A percentile compares a stretch with the other conserved stretches of the same genome.
Conservation (phyloP, 1,284 basidiomycete genomes). For the Neolentinus lepideus region DNA sequence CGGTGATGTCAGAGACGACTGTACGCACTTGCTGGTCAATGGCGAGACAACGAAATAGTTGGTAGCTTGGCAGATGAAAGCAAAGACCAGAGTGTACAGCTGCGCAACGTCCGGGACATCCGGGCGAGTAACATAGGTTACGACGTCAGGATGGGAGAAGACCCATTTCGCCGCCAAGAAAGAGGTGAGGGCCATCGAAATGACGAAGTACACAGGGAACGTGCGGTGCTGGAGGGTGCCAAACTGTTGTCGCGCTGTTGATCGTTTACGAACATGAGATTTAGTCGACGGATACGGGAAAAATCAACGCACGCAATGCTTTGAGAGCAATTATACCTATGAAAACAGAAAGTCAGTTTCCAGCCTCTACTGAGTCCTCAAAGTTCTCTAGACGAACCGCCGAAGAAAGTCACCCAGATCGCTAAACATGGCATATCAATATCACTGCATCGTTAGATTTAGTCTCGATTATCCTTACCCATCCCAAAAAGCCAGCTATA, state of each 20-base stretch:
- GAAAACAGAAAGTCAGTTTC: neutral
- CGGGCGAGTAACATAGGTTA: conserved; percentile 40
- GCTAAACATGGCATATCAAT: conserved; percentile 26
- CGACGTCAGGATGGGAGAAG: conserved; percentile 54
- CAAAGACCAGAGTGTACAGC: conserved; percentile 51
- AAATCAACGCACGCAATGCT: conserved; percentile 39
- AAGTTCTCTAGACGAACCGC: conserved; percentile 34
- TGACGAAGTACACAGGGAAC: conserved; percentile 71
- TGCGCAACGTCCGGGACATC: conserved; percentile 60
- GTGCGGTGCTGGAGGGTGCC: conserved; percentile 68
- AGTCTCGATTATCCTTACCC: conserved; percentile 38
- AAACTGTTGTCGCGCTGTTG: conserved; percentile 62
- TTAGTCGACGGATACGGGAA: neutral
- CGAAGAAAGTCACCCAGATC: conserved; percentile 63
- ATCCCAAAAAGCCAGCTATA: conserved; percentile 63
- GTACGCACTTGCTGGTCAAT: conserved; percentile 55
- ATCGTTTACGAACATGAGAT: conserved; percentile 1
- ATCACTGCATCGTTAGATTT: neutral
- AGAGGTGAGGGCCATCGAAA: conserved; percentile 49
- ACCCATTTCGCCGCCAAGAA: conserved; percentile 58
- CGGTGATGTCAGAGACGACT: neutral
- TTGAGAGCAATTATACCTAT: conserved; percentile 53
- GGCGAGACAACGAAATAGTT: conserved; percentile 62
- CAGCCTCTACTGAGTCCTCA: too few relatives aligned
- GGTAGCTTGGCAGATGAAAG: conserved; percentile 41